phyloP scores from a whole-genome alignment of 2,329 filamentous ascomycete species.

The Arachnomyces sp. region DNA sequence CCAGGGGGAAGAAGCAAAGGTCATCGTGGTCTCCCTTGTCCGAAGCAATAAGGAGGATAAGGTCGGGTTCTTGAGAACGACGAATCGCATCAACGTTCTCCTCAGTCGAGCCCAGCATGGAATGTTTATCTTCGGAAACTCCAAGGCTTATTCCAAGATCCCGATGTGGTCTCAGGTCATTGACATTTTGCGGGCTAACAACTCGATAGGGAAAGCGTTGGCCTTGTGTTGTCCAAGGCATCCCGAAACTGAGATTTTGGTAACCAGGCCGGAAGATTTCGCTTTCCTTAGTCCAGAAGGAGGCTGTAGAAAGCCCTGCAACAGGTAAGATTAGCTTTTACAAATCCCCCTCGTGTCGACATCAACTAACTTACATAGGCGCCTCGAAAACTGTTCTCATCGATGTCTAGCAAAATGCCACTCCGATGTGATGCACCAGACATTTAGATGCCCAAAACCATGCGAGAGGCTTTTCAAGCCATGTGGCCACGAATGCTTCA shows the following conservation, averaged over 20 bases:
- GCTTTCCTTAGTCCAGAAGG: too few relatives aligned
- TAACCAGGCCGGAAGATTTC: too few relatives aligned
- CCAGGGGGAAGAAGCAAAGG: conserved; percentile 61
- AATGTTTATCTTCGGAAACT: too few relatives aligned
- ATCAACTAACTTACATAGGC: neutral
- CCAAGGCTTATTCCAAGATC: too few relatives aligned
- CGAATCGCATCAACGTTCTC: conserved; percentile 58
- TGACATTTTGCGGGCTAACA: too few relatives aligned
- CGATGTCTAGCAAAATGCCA: conserved; percentile 1
- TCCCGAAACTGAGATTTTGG: too few relatives aligned
- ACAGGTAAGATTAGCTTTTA: too few relatives aligned
- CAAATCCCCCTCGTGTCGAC: too few relatives aligned
- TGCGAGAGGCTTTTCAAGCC: neutral
- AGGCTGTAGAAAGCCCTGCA: too few relatives aligned
- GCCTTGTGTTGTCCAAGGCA: too few relatives aligned
- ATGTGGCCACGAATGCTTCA: neutral
- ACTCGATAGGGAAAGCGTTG: too few relatives aligned
- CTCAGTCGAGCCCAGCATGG: conserved; percentile 30
- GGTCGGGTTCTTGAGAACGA: conserved; percentile 53
- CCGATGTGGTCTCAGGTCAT: too few relatives aligned
- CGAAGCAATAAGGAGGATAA: conserved; percentile 51
- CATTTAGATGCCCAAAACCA: neutral
- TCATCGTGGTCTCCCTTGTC: conserved; percentile 58
- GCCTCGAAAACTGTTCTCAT: neutral
- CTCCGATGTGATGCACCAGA: neutral